Conservation (phyloP, 73 alveolate genomes). For the Paramecium sexaurelia region DNA sequence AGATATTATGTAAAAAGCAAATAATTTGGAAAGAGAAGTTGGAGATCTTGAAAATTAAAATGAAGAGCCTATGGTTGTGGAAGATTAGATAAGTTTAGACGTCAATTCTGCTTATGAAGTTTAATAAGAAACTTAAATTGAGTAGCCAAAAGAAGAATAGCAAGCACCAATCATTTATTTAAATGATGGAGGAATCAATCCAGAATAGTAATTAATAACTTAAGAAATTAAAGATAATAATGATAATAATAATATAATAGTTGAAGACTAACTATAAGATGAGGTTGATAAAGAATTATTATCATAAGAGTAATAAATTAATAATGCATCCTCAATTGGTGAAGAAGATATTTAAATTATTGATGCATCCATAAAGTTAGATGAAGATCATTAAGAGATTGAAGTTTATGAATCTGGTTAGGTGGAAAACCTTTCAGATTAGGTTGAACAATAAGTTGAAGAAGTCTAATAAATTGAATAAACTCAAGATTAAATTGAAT, state of each 20-base stretch:
- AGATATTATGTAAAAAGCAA: background rate
- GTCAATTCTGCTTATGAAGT: background rate
- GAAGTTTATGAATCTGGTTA: background rate
- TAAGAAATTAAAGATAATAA: background rate
- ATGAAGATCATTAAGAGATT: background rate
- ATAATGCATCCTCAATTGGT: background rate
- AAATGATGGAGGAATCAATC: background rate
- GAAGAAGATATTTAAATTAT: background rate
- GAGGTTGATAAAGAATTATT: background rate
- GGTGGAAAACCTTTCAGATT: background rate
- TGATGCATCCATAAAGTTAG: slow-evolving; percentile 6
- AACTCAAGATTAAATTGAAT: background rate
- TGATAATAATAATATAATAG: background rate
- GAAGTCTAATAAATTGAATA: background rate
- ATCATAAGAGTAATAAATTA: background rate
- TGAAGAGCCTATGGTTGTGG: background rate
- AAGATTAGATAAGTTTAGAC: background rate
- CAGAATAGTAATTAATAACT: background rate
- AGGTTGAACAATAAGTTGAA: background rate
- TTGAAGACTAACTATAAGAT: background rate
- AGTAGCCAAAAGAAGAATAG: background rate
- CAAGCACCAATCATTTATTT: background rate
- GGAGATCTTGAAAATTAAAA: background rate
- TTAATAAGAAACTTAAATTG: background rate
- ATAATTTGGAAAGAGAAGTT: background rate